Base-by-base conservation (phyloP, 768 basidiomycete species). In the Rhodocollybia butyracea region DNA sequence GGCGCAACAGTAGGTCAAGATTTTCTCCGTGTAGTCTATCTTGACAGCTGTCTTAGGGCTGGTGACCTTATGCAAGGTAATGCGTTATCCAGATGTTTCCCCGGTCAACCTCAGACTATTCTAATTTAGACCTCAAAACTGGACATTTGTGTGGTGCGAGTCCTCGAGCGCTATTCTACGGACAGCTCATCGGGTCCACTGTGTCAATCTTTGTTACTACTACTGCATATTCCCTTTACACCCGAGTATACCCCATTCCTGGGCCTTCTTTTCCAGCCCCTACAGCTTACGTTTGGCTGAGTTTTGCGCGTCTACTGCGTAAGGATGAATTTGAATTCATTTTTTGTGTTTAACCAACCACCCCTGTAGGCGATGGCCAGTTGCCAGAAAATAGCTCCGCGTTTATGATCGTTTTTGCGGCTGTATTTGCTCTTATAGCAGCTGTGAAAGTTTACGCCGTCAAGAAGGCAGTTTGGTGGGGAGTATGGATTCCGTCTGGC, bases 61-160 rank as follows among this genome's bases (percentile, higher is more conserved):
- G 96, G 94, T 15, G 96, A 98, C 66, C 82, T 98, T 8, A 98
- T 98, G 96, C 96, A 98, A 73, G n/a, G n/a, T n/a, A n/a, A n/a
- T n/a, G n/a, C n/a, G n/a, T n/a, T n/a, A n/a, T n/a, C n/a, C n/a
- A n/a, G n/a, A n/a, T n/a, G n/a, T n/a, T n/a, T n/a, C n/a, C n/a
- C n/a, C n/a, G n/a, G n/a, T n/a, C n/a, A n/a, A n/a, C n/a, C n/a
- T n/a, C n/a, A n/a, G n/a, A n/a, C n/a, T n/a, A n/a, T n/a, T n/a
- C n/a, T n/a, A n/a, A n/a, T n/a, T n/a, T n/a, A n/a, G 96, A 98
- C 70, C 75, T 98, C 57, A 98, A 98, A 73, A 97, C 96, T 2
- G 96, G 96, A 0, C 92, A 97, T 68, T 75, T 98, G n/a, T 82
- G 92, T 53, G 82, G 80, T 59, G 94, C 94, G 8, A 95, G 94